Percentiles rank a stretch among this genome's conserved stretches.
These are phyloP conservation scores for Trichosporon sp. DNA, from an alignment of 1,284 basidiomycete species.

Conservation along the genomic window DNA sequence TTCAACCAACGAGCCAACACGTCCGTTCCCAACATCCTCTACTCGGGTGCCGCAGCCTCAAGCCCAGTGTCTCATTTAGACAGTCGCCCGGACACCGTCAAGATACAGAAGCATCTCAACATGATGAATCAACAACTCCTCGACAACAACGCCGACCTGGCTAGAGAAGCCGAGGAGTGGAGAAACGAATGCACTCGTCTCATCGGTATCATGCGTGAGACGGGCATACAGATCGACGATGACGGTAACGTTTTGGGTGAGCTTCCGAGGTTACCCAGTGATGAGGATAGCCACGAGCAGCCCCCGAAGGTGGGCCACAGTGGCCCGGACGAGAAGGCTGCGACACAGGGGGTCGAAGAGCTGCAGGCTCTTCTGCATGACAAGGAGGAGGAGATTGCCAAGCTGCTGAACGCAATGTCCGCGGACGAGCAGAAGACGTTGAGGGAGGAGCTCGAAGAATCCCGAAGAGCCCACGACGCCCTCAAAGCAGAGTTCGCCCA, in stretches of 20 bases:
- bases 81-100: conserved; percentile 40
- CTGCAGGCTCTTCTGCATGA: conserved; percentile 30
- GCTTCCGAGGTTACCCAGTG: neutral
- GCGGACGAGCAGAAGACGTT: neutral
- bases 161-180: conserved; percentile 43
- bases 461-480: conserved; percentile 19
- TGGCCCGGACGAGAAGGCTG: neutral
- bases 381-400: conserved; percentile 29
- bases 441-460: conserved; percentile 25
- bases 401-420: conserved; percentile 3
- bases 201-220: conserved; percentile 26
- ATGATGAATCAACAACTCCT: conserved; percentile 47
- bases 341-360: conserved; percentile 16
- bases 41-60: conserved; percentile 18
- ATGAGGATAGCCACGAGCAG: conserved; percentile 5
- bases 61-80: conserved; percentile 22
- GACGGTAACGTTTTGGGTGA: conserved; percentile 5
- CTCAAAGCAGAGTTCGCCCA: conserved; percentile 33
- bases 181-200: conserved; percentile 33
- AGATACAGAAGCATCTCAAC: conserved; percentile 48
- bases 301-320: neutral
- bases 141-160: conserved; percentile 40
- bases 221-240: conserved; percentile 36
- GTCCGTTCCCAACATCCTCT: conserved; percentile 40
- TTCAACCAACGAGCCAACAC: conserved; percentile 35